Conservation (phyloP, 495 filamentous ascomycete genomes). For the Amorphotheca resinae region DNA sequence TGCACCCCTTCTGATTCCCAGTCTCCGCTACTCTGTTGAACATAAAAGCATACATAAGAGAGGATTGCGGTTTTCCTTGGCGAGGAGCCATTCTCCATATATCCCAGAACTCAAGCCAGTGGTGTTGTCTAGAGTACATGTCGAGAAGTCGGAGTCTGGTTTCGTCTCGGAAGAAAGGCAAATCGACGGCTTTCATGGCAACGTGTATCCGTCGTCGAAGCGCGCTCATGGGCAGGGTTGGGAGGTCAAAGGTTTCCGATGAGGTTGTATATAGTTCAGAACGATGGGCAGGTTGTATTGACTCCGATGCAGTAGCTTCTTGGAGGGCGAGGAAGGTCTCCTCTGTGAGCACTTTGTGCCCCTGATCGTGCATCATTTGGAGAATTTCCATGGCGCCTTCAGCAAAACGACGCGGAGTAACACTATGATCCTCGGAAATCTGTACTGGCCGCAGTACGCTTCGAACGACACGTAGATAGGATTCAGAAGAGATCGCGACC, state of each 20-base stretch:
- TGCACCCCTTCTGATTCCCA: conserved; percentile 31
- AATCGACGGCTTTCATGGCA: conserved; percentile 24
- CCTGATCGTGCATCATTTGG: conserved; percentile 32
- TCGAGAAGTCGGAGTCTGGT: conserved; percentile 36
- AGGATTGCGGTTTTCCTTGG: conserved; percentile 35
- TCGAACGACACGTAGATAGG: conserved; percentile 27
- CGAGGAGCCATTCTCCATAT: conserved; percentile 45
- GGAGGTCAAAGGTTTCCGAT: conserved; percentile 10
- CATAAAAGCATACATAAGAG: conserved; percentile 42
- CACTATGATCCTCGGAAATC: background rate
- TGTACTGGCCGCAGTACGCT: conserved; percentile 23
- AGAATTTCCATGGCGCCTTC: conserved; percentile 21
- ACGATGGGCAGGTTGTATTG: background rate
- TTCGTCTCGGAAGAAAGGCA: conserved; percentile 36
- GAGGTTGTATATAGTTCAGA: background rate
- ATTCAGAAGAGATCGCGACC: conserved; percentile 25
- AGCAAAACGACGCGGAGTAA: background rate
- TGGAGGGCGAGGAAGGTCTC: conserved; percentile 33
- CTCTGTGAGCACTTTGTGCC: conserved; percentile 31
- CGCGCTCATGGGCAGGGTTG: conserved; percentile 8
- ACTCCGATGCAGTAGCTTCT: conserved; percentile 14
- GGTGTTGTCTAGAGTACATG: conserved; percentile 24
- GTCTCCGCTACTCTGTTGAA: conserved; percentile 39
- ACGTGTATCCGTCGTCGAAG: conserved; percentile 14
- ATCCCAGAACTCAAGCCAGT: conserved; percentile 49